These are phyloP conservation scores for Mycena sp. DNA, from an alignment of 1,284 basidiomycete species.

Conservation along the genomic window DNA sequence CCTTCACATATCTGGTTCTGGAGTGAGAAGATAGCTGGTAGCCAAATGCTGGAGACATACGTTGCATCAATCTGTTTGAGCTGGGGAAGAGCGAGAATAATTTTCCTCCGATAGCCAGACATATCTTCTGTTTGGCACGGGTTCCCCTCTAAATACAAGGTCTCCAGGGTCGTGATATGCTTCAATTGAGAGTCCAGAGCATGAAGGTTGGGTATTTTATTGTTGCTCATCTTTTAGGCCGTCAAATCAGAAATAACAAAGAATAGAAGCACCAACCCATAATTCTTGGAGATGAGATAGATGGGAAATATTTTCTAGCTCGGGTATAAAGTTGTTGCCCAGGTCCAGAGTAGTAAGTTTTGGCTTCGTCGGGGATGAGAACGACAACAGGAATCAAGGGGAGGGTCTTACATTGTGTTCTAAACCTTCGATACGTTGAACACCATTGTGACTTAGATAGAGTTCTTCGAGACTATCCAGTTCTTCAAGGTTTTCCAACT, in stretches of 20 bases:
- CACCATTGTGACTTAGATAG: slow-evolving; percentile 95
- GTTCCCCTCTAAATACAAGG: slow-evolving; percentile 95
- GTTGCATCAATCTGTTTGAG: slow-evolving; percentile 96
- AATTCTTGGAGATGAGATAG: slow-evolving; percentile 86
- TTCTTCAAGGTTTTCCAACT: slow-evolving; percentile 83
- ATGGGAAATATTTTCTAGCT: slow-evolving; percentile 86
- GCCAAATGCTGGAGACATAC: slow-evolving; percentile 51
- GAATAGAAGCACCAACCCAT: slow-evolving; percentile 75
- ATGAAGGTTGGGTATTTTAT: slow-evolving; percentile 80
- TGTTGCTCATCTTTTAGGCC: slow-evolving; percentile 82
- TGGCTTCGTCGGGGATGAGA: slow-evolving; percentile 53
- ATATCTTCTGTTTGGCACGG: slow-evolving; percentile 89
- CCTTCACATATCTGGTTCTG: slow-evolving; percentile 31
- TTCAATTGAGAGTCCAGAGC: slow-evolving; percentile 82
- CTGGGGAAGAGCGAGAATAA: slow-evolving; percentile 90
- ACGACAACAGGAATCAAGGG: background rate
- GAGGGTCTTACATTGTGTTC: slow-evolving; percentile 77
- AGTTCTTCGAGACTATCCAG: slow-evolving; percentile 87
- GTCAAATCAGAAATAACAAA: slow-evolving; percentile 11
- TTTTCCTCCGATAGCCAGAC: slow-evolving; percentile 87
- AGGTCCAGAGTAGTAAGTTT: slow-evolving; percentile 91
- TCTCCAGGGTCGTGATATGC: slow-evolving; percentile 77
- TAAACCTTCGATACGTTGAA: slow-evolving; percentile 88
- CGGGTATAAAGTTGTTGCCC: slow-evolving; percentile 85
- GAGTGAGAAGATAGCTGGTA: background rate